phyloP scores from a whole-genome alignment of 106 monocot species.

The Allium cepa region DNA sequence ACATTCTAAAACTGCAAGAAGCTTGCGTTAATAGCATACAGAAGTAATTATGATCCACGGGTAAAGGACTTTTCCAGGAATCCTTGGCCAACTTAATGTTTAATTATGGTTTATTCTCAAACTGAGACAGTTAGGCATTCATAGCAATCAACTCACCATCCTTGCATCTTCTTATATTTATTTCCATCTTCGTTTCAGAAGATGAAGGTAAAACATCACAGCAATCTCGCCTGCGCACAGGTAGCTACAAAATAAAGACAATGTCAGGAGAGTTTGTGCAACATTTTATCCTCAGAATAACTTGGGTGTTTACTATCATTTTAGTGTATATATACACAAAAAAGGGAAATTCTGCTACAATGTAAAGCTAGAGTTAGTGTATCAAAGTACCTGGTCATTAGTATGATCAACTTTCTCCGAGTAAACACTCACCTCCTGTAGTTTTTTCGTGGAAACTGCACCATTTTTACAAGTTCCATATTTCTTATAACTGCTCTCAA shows the following conservation, averaged over 20 bases:
- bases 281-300: not conserved
- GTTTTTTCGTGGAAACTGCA: constrained; percentile 13
- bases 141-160: constrained; percentile 73
- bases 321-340: no score
- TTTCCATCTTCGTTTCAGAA: constrained; percentile 31
- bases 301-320: no score
- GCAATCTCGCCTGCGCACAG: constrained; percentile 50
- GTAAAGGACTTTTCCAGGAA: no score
- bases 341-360: not conserved
- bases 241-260: constrained; percentile 12
- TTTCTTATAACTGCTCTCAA: constrained; percentile 43
- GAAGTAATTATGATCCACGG: no score
- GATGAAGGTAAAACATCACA: constrained; percentile 63
- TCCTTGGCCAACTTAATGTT: no score
- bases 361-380: not conserved
- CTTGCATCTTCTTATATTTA: constrained; percentile 63
- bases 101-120: no score
- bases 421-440: constrained; percentile 40
- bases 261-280: constrained; percentile 7
- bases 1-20: no score
- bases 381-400: constrained; percentile 34
- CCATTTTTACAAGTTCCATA: constrained; percentile 28
- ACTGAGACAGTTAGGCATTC: constrained; percentile 12
- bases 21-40: no score
- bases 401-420: constrained; percentile 26